A percentile compares a stretch with the other conserved stretches of the same genome.
Evolutionary conservation across 805 yeast species (phyloP).

Genomic region (Sugiyamaella smithiae): DNA sequence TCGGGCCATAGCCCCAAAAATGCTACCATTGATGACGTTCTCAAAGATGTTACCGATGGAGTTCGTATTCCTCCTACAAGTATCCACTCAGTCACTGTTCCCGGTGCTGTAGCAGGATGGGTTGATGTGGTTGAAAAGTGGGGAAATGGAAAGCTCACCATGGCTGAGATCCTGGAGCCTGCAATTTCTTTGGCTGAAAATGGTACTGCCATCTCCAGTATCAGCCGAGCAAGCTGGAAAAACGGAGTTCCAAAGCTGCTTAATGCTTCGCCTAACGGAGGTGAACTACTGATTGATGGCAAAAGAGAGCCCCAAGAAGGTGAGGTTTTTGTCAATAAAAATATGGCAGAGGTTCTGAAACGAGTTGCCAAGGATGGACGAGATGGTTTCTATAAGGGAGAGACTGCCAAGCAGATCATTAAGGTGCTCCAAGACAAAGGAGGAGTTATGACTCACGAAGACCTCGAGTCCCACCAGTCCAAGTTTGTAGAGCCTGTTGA

Average conservation of each 20-base stretch:
- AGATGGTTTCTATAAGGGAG: slow-evolving; percentile 67
- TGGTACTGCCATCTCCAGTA: slow-evolving; percentile 63
- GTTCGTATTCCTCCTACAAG: slow-evolving; percentile 52
- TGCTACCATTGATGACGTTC: slow-evolving; percentile 48
- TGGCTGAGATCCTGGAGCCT: slow-evolving; percentile 48
- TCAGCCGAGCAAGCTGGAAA: slow-evolving; percentile 54
- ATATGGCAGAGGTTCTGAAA: slow-evolving; percentile 52
- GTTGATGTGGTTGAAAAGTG: slow-evolving; percentile 61
- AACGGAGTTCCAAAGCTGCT: slow-evolving; percentile 40
- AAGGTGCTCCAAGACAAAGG: slow-evolving; percentile 50
- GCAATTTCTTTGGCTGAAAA: slow-evolving; percentile 61
- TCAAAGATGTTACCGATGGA: slow-evolving; percentile 44
- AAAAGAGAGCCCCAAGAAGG: slow-evolving; percentile 55
- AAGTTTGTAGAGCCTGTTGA: slow-evolving; percentile 64
- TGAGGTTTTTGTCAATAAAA: slow-evolving; percentile 51
- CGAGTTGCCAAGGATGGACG: slow-evolving; percentile 55
- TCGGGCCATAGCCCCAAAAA: slow-evolving; percentile 65
- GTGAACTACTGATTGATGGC: slow-evolving; percentile 34
- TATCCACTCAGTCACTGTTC: slow-evolving; percentile 63
- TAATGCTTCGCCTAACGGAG: slow-evolving; percentile 34
- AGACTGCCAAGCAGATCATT: slow-evolving; percentile 64
- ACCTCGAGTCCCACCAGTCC: slow-evolving; percentile 55
- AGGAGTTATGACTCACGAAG: slow-evolving; percentile 55
- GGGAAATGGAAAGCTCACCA: slow-evolving; percentile 67
- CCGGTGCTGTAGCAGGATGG: slow-evolving; percentile 84